phyloP scores from a whole-genome alignment of 2,329 filamentous ascomycete species.

The Cladosporium sp. region DNA sequence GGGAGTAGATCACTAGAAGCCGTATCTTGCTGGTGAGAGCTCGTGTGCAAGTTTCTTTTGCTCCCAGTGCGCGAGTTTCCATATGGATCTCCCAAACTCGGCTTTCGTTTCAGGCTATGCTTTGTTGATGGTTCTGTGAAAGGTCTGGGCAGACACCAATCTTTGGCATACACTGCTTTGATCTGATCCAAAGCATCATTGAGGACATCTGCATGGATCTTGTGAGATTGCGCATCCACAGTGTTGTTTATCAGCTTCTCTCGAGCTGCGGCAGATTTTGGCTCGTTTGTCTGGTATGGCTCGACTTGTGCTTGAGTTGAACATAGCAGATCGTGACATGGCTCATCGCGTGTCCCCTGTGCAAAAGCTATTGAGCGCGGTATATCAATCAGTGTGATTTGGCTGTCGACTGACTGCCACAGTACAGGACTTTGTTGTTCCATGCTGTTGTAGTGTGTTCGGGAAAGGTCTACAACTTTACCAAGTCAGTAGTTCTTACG shows the following conservation, averaged over 20 bases:
- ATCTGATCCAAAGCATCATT: conserved; percentile 37
- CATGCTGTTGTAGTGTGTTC: too few relatives aligned
- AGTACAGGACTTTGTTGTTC: conserved; percentile 39
- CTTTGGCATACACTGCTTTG: conserved; percentile 13
- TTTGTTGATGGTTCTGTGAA: conserved; percentile 1
- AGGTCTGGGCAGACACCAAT: conserved; percentile 34
- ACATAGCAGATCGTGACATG: conserved; percentile 39
- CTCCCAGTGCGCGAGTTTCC: background rate
- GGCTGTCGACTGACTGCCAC: conserved; percentile 48
- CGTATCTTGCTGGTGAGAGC: background rate
- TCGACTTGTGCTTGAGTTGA: conserved; percentile 43
- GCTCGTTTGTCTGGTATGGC: conserved; percentile 55
- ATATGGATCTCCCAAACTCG: background rate
- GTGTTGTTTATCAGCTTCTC: conserved; percentile 35
- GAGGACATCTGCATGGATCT: conserved; percentile 36
- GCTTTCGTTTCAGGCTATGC: background rate
- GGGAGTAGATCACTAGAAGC: background rate
- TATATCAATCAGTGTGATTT: conserved; percentile 62
- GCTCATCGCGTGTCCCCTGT: conserved; percentile 48
- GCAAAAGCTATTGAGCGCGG: conserved; percentile 65
- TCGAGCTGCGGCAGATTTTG: conserved; percentile 46
- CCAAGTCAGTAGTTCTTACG: too few relatives aligned
- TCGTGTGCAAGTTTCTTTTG: background rate
- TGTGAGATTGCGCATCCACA: conserved; percentile 32
- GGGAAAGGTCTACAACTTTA: too few relatives aligned